Evolutionary conservation across 2,329 filamentous ascomycete genomes (phyloP), one percentile per base, ranked within the genome.

Genomic region (Penicillium sp.): DNA sequence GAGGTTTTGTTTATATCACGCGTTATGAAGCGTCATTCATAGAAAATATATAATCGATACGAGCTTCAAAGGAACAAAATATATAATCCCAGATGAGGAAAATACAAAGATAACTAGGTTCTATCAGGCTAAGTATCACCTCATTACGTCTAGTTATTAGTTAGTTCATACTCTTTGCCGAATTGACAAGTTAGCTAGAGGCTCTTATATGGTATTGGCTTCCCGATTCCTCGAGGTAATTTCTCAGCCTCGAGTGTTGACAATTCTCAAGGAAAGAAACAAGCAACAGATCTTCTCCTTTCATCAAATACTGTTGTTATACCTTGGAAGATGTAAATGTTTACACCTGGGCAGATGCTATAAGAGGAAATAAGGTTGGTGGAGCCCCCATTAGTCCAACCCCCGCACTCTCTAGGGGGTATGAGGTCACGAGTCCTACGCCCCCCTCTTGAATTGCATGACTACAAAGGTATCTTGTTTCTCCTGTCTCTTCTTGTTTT

Each of bases 391-490:
- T 41, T 50, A 50, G 27, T 19, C 31, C 38, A 55, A 57, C 54
- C 59, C 59, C 57, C 62, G 62, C 62, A 65, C 55, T 62, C 50
- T 31, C 31, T 43, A 31, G n/a, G 41, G 46, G 56, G 60, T 62
- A 65, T 65, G 62, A 65, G 62, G 62, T 65, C 61, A 65, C 62
- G 59, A 61, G 62, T 63, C 57, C 6, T 33, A 63, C 54, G 52
- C 56, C 43, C 47, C 41, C 46, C 42, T n/a, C 37, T 21, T 38
- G 38, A 9, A 47, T 50, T 42, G 48, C 40, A 52, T 43, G 50
- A 35, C n/a, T n/a, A n/a, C n/a, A n/a, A n/a, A n/a, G n/a, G n/a
- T 47, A 17, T 10, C 29, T 46, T 45, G 15, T 45, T 12, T 31
- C 27, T 31, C 27, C 12, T 49, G 9, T 33, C 10, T 2, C 12